Percentiles rank a stretch among this genome's conserved stretches.
Evolutionary conservation across 163 green algal species (phyloP).

Genomic region (Volvox carteri): DNA sequence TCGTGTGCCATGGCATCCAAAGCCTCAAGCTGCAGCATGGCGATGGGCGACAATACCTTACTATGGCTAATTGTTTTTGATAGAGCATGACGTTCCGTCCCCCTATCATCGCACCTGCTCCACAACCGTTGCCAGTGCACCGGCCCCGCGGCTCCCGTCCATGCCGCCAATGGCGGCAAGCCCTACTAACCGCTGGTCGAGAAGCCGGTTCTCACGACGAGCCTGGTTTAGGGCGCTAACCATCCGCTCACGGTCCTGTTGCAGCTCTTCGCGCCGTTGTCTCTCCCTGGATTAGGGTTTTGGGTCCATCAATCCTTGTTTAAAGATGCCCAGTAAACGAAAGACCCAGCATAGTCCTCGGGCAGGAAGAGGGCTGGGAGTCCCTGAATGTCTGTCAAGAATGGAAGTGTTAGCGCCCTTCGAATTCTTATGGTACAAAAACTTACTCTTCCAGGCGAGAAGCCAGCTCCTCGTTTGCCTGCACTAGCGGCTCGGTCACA

Average conservation of each 20-base stretch:
- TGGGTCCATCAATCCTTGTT: too few relatives aligned
- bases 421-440: too few relatives aligned
- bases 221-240: constrained; percentile 8
- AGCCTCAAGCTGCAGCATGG: constrained; percentile 44
- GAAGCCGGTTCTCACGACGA: not conserved
- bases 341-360: too few relatives aligned
- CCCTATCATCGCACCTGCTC: constrained; percentile 11
- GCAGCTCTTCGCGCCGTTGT: constrained; percentile 21
- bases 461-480: constrained; percentile 71
- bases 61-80: not conserved
- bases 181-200: constrained; percentile 48
- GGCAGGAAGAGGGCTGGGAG: too few relatives aligned
- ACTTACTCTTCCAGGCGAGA: constrained; percentile 64
- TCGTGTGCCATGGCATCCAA: constrained; percentile 45
- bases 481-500: constrained; percentile 72
- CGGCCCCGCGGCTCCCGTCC: constrained; percentile 24
- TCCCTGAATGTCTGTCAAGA: too few relatives aligned
- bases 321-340: too few relatives aligned
- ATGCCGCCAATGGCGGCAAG: constrained; percentile 30
- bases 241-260: constrained; percentile 46
- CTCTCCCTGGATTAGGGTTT: constrained; percentile 2
- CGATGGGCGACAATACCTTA: not conserved
- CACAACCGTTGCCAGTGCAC: constrained; percentile 34
- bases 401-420: too few relatives aligned
- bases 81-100: not conserved